Conservation (phyloP, 2,329 filamentous ascomycete genomes). For the Aspergillus ruber region DNA sequence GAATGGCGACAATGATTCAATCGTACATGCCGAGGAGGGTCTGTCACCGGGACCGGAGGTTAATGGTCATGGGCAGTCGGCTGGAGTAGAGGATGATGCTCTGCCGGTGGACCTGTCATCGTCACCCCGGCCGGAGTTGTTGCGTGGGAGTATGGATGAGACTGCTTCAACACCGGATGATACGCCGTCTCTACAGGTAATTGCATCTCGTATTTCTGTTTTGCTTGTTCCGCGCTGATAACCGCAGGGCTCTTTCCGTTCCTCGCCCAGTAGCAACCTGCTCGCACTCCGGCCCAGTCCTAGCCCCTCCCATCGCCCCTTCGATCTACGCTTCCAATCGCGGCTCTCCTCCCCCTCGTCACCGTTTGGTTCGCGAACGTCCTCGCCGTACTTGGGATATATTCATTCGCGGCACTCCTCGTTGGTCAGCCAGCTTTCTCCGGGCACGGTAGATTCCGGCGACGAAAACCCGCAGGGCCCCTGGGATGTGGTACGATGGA, state of each 20-base stretch:
- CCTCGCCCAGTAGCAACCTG: conserved; percentile 66
- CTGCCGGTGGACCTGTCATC: conserved; percentile 15
- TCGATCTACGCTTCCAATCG: conserved; percentile 90
- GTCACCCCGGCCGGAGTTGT: conserved; percentile 1
- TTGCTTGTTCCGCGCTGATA: conserved; percentile 47
- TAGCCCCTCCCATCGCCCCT: conserved; percentile 80
- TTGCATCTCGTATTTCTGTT: conserved; percentile 40
- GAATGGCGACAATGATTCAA: conserved; percentile 12
- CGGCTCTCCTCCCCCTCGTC: conserved; percentile 61
- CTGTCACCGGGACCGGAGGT: conserved; percentile 19
- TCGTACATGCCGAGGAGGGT: conserved; percentile 19
- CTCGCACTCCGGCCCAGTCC: conserved; percentile 66
- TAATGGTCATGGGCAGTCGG: conserved; percentile 10
- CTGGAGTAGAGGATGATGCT: conserved; percentile 10
- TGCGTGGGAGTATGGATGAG: conserved; percentile 52
- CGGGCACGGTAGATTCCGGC: conserved; percentile 54
- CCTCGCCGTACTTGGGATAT: conserved; percentile 71
- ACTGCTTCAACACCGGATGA: conserved; percentile 74
- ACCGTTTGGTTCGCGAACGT: conserved; percentile 57
- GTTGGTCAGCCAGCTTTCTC: conserved; percentile 61
- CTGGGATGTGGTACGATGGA: conserved; percentile 98
- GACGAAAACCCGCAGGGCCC: conserved; percentile 69
- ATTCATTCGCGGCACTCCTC: conserved; percentile 76
- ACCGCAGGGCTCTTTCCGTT: conserved; percentile 47
- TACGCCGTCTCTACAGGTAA: conserved; percentile 73